A percentile compares a stretch with the other conserved stretches of the same genome.
Conservation (phyloP, 345 rosid species). For the Noccaea caerulescens region DNA sequence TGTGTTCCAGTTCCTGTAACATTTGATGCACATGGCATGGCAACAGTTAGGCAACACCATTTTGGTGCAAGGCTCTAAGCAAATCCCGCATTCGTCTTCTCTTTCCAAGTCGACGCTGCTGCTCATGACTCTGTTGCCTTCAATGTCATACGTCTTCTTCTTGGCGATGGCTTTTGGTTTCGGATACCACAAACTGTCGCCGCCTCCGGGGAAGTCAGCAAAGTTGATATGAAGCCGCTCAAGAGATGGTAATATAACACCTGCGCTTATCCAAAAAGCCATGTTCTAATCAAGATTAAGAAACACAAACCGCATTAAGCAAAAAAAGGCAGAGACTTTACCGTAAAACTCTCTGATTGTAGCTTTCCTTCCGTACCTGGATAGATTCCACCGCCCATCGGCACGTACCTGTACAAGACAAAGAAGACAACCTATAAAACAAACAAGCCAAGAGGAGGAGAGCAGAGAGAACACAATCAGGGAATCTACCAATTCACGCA, state of each 20-base stretch:
- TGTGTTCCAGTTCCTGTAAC: slow-evolving; percentile 92
- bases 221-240: slow-evolving; percentile 64
- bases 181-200: slow-evolving; percentile 40
- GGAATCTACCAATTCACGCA: slow-evolving; percentile 22
- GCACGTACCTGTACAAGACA: slow-evolving; percentile 59
- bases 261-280: slow-evolving; percentile 45
- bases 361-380: slow-evolving; percentile 84
- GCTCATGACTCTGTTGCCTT: slow-evolving; percentile 45
- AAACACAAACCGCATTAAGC: not conserved
- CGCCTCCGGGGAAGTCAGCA: slow-evolving; percentile 50
- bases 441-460: slow-evolving; percentile 26
- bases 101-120: slow-evolving; percentile 68
- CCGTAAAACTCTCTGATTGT: slow-evolving; percentile 87
- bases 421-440: slow-evolving; percentile 35
- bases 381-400: slow-evolving; percentile 57
- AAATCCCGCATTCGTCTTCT: slow-evolving; percentile 97
- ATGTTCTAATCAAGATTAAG: not conserved
- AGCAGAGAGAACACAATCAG: slow-evolving; percentile 12
- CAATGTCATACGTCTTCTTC: slow-evolving; percentile 48
- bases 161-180: slow-evolving; percentile 45
- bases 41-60: slow-evolving; percentile 93
- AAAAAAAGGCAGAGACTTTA: slow-evolving; percentile 21
- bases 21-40: slow-evolving; percentile 96
- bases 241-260: slow-evolving; percentile 88
- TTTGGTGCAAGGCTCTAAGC: slow-evolving; percentile 94